A percentile compares a stretch with the other conserved stretches of the same genome.
Conservation (phyloP, 1,284 basidiomycete species). For the Lentinula novae-zelandiae region DNA sequence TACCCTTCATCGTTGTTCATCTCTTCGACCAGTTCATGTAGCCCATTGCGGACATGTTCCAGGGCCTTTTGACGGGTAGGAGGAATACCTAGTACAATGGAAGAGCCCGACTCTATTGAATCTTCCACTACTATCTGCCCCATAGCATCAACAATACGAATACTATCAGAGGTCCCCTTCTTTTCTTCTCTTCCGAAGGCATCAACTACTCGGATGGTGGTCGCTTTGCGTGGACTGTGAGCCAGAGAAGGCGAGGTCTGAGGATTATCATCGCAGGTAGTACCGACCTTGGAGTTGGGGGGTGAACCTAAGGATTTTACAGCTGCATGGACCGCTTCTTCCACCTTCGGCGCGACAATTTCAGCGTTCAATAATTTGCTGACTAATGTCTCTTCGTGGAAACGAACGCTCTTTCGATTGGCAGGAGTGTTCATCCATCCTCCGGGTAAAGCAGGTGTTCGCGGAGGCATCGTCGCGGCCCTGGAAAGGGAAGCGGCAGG, state of each 20-base stretch:
- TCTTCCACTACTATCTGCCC: constrained; percentile 45
- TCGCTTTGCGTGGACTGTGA: constrained; percentile 38
- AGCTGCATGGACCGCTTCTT: not conserved
- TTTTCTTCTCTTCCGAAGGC: constrained; percentile 42
- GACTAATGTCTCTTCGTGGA: constrained; percentile 36
- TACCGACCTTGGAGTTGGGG: not conserved
- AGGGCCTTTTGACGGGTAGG: constrained; percentile 49
- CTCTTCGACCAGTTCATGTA: constrained; percentile 51
- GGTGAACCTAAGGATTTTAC: not conserved
- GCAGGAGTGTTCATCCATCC: constrained; percentile 63
- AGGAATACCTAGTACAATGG: constrained; percentile 26
- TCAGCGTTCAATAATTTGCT: constrained; percentile 27
- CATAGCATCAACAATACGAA: constrained; percentile 67
- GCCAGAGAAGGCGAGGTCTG: constrained; percentile 18
- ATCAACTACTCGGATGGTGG: constrained; percentile 56
- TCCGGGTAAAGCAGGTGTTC: constrained; percentile 70
- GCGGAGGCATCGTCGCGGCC: constrained; percentile 38
- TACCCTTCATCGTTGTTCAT: constrained; percentile 57
- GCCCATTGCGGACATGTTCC: constrained; percentile 49
- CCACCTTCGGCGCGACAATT: not conserved
- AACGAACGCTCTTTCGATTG: constrained; percentile 58
- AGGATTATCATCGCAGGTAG: not conserved
- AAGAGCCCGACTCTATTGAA: constrained; percentile 20
- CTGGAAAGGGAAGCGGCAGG: constrained; percentile 42
- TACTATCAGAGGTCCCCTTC: constrained; percentile 29